phyloP scores from a whole-genome alignment of 306 rosid species.

The Pyrus pyrifolia region DNA sequence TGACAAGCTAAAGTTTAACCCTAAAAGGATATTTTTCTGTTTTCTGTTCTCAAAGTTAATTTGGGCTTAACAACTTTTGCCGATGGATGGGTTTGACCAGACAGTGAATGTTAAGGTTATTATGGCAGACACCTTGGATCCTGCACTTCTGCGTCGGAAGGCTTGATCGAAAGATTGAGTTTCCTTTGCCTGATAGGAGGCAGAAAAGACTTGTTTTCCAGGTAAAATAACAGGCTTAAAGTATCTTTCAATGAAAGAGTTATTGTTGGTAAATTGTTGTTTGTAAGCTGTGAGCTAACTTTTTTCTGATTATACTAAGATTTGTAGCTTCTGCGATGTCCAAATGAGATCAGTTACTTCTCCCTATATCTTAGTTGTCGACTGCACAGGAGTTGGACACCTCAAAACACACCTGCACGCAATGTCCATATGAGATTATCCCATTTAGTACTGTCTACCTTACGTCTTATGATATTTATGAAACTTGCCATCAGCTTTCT shows the following conservation, averaged over 20 bases:
- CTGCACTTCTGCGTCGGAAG: conserved; percentile 99
- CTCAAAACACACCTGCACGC: neutral
- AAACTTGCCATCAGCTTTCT: neutral
- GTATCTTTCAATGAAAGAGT: neutral
- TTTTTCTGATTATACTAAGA: neutral
- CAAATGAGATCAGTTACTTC: neutral
- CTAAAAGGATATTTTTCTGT: neutral
- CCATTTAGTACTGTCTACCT: neutral
- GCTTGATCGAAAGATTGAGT: conserved; percentile 94
- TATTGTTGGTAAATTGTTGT: neutral
- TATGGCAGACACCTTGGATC: conserved; percentile 99
- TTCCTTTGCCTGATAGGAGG: conserved; percentile 94
- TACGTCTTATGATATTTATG: neutral
- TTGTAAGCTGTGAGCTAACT: neutral
- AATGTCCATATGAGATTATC: neutral
- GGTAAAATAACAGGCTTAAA: conserved; percentile 32
- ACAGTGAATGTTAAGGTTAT: conserved; percentile 98
- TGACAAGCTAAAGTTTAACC: neutral
- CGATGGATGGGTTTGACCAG: conserved; percentile 99
- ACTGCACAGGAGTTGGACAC: neutral
- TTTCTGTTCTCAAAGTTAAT: neutral
- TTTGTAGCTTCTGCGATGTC: neutral
- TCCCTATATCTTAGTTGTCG: neutral
- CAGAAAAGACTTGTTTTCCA: conserved; percentile 99
- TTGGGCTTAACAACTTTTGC: conserved; percentile 12